These are phyloP conservation scores for Thalassiosira livingstoniorum DNA, from an alignment of 352 stramenopile species.

Conservation along the genomic window DNA sequence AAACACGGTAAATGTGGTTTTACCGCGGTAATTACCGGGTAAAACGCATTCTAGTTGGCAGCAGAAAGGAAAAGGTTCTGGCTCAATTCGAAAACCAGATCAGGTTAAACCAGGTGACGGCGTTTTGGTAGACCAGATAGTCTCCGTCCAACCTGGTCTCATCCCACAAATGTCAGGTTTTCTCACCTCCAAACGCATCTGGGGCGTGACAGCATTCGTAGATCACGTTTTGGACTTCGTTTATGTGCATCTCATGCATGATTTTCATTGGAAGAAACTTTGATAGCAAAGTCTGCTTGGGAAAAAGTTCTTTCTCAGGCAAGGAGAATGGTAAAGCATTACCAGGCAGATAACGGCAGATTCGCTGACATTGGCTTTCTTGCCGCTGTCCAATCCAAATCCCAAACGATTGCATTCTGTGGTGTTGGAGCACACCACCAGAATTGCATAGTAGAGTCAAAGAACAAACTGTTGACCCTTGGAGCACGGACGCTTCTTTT, in stretches of 20 bases:
- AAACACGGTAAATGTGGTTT: no score
- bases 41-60: conserved; percentile 48
- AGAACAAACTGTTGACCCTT: neutral
- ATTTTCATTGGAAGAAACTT: conserved; percentile 43
- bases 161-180: conserved; percentile 45
- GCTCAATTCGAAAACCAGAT: conserved; percentile 12
- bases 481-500: neutral
- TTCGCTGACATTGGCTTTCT: neutral
- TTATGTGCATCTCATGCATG: conserved; percentile 59
- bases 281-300: conserved; percentile 66
- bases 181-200: conserved; percentile 30
- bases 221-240: conserved; percentile 39
- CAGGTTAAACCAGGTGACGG: conserved; percentile 33
- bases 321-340: conserved; percentile 24
- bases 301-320: conserved; percentile 41
- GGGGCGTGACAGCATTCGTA: conserved; percentile 31
- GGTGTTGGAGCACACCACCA: neutral
- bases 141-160: conserved; percentile 35
- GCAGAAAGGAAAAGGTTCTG: conserved; percentile 18
- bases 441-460: neutral
- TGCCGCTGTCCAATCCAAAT: conserved; percentile 2
- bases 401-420: conserved; percentile 32
- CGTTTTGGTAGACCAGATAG: conserved; percentile 47
- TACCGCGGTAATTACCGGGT: conserved; percentile 59
- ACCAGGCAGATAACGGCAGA: neutral